phyloP scores from a whole-genome alignment of 2,329 filamentous ascomycete genomes.

The Gliomastix tumulicola region DNA sequence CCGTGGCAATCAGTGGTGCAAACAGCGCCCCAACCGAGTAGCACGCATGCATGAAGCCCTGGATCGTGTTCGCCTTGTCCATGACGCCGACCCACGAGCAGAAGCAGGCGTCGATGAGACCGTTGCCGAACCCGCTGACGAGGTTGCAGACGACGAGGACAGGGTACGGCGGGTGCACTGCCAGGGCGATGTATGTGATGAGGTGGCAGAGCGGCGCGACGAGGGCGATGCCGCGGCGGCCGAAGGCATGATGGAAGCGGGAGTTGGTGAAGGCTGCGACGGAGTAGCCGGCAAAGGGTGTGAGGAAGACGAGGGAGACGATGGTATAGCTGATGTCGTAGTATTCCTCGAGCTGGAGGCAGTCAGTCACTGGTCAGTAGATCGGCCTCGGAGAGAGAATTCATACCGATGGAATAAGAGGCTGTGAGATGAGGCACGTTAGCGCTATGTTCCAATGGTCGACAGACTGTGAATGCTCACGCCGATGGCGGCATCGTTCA shows the following conservation, averaged over 20 bases:
- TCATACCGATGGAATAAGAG: slow-evolving; percentile 30
- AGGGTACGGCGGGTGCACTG: slow-evolving; percentile 57
- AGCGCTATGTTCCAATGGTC: background rate
- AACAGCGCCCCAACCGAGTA: slow-evolving; percentile 61
- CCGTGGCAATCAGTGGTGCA: slow-evolving; percentile 58
- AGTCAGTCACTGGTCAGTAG: background rate
- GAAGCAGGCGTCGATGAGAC: slow-evolving; percentile 47
- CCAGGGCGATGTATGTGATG: slow-evolving; percentile 51
- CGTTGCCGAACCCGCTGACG: slow-evolving; percentile 61
- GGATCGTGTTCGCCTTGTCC: slow-evolving; percentile 59
- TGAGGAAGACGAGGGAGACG: slow-evolving; percentile 57
- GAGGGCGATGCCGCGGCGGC: slow-evolving; percentile 60
- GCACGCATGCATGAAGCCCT: slow-evolving; percentile 58
- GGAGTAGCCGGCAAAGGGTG: slow-evolving; percentile 57
- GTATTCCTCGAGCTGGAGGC: slow-evolving; percentile 47
- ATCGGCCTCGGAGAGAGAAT: background rate
- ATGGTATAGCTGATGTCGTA: slow-evolving; percentile 53
- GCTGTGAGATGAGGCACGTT: slow-evolving; percentile 17
- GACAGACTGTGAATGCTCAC: too few species aligned
- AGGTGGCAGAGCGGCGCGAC: slow-evolving; percentile 55
- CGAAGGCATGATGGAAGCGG: slow-evolving; percentile 49
- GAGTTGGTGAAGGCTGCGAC: slow-evolving; percentile 55
- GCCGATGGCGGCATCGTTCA: slow-evolving; percentile 57
- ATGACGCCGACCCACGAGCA: slow-evolving; percentile 53
- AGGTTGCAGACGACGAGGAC: slow-evolving; percentile 56